phyloP scores from a whole-genome alignment of 2,329 filamentous ascomycete genomes.

The Aspergillus nomiae region DNA sequence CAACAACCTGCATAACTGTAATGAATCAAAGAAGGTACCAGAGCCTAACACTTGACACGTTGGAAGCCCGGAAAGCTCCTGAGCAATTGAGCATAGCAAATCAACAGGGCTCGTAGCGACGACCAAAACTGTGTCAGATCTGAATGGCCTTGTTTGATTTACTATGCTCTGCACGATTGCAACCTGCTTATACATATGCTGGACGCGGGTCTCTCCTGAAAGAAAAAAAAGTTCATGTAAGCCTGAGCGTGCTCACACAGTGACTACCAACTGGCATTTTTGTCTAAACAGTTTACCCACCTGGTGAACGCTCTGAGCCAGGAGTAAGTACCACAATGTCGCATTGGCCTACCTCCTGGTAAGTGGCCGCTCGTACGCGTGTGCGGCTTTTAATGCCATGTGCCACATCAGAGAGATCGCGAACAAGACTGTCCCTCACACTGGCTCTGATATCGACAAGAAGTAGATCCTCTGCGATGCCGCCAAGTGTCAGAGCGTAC shows the following conservation, averaged over 20 bases:
- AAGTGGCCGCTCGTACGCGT: slow-evolving; percentile 47
- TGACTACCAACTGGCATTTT: too few relatives aligned
- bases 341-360: slow-evolving; percentile 53
- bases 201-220: slow-evolving; percentile 47
- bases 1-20: slow-evolving; percentile 44
- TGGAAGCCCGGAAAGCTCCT: slow-evolving; percentile 52
- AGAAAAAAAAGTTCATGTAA: neutral
- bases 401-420: slow-evolving; percentile 54
- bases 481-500: slow-evolving; percentile 42
- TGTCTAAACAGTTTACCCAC: too few relatives aligned
- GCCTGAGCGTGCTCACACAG: too few relatives aligned
- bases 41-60: slow-evolving; percentile 54
- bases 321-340: slow-evolving; percentile 59
- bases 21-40: slow-evolving; percentile 57
- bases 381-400: slow-evolving; percentile 33
- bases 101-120: slow-evolving; percentile 60
- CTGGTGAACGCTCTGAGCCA: slow-evolving; percentile 52
- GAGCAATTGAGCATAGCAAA: slow-evolving; percentile 54
- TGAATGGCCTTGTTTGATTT: slow-evolving; percentile 52
- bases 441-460: slow-evolving; percentile 50
- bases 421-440: slow-evolving; percentile 50
- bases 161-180: slow-evolving; percentile 52
- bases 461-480: slow-evolving; percentile 54
- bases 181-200: slow-evolving; percentile 44
- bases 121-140: slow-evolving; percentile 51